These are phyloP conservation scores for Grigorovia yakushimaensis DNA, from an alignment of 805 yeast genomes.

Conservation along the genomic window DNA sequence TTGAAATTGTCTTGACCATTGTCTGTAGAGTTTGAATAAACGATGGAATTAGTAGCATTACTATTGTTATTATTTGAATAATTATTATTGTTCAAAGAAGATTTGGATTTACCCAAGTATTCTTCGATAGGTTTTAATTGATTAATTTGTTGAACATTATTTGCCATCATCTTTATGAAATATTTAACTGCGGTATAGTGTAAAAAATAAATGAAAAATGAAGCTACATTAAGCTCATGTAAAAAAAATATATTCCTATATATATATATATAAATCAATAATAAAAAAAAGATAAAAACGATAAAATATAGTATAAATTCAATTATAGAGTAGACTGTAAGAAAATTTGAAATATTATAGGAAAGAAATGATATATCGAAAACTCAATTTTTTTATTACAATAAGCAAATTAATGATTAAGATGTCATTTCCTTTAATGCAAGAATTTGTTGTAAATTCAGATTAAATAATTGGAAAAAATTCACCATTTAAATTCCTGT, in stretches of 20 bases:
- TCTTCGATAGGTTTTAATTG: neutral
- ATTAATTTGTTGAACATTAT: neutral
- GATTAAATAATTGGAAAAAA: neutral
- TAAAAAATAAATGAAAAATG: neutral
- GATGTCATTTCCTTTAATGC: neutral
- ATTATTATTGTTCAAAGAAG: neutral
- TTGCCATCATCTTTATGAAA: too few species aligned
- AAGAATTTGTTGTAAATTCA: neutral
- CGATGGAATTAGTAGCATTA: neutral
- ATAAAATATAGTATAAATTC: too few species aligned
- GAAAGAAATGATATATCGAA: neutral
- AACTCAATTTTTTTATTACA: neutral
- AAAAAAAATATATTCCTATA: too few species aligned
- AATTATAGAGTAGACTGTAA: too few species aligned
- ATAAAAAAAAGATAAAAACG: neutral
- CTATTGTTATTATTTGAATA: neutral
- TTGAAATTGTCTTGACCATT: neutral
- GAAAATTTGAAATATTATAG: too few species aligned
- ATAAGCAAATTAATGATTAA: neutral
- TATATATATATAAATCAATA: too few species aligned
- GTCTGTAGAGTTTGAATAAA: neutral
- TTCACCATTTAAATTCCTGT: neutral
- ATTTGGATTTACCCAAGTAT: neutral
- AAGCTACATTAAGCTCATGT: neutral
- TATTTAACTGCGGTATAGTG: too few species aligned